Conservation (phyloP, 2,329 filamentous ascomycete species). For the Clonostachys chloroleuca region DNA sequence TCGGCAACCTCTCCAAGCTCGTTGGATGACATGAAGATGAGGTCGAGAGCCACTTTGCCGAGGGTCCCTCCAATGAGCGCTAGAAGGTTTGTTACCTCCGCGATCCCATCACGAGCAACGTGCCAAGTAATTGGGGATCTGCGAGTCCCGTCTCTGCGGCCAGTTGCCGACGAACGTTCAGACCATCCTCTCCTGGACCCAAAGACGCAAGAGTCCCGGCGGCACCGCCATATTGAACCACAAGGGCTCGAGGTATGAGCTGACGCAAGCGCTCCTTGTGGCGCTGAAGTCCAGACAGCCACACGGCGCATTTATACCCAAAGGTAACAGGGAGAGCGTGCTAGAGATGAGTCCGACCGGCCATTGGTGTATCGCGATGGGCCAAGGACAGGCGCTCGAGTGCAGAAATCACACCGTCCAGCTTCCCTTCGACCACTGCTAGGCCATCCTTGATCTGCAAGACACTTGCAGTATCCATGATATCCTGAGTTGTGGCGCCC, state of each 20-base stretch:
- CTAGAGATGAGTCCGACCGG: conserved; percentile 52
- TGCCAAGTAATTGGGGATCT: conserved; percentile 54
- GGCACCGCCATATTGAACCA: conserved; percentile 53
- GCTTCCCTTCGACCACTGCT: conserved; percentile 35
- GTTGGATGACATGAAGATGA: conserved; percentile 54
- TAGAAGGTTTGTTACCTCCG: conserved; percentile 47
- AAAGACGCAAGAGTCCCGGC: conserved; percentile 50
- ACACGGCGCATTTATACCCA: conserved; percentile 53
- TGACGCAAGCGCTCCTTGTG: conserved; percentile 41
- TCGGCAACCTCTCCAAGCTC: conserved; percentile 44
- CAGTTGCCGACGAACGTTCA: conserved; percentile 41
- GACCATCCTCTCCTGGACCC: conserved; percentile 37
- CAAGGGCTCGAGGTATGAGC: conserved; percentile 35
- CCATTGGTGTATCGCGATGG: conserved; percentile 50
- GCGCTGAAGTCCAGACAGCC: conserved; percentile 41
- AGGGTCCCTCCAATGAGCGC: conserved; percentile 47
- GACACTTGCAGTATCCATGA: conserved; percentile 50
- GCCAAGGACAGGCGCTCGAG: conserved; percentile 34
- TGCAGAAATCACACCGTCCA: conserved; percentile 33
- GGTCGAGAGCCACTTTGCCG: conserved; percentile 51
- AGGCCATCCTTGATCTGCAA: conserved; percentile 48
- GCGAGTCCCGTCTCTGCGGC: conserved; percentile 39
- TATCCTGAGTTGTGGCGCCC: conserved; percentile 56
- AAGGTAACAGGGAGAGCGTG: conserved; percentile 55
- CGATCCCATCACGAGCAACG: conserved; percentile 46